Evolutionary conservation across 148 eudicot species (phyloP).

Genomic region (Selenicereus undatus): DNA sequence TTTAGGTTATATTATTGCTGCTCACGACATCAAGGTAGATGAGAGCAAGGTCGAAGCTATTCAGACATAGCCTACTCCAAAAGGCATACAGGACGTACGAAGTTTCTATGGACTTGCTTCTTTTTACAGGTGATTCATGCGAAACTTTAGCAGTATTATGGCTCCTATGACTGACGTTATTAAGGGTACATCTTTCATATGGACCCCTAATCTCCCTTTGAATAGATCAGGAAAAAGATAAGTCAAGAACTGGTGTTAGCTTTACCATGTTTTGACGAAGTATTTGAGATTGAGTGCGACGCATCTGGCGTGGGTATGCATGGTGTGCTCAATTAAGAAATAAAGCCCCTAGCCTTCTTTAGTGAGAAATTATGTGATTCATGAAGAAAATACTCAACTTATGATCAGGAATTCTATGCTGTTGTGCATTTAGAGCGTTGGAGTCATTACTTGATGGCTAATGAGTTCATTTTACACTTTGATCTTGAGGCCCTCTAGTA

Average conservation of each 20-base stretch:
- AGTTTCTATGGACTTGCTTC: background rate
- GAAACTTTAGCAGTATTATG: background rate
- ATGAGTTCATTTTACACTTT: no score
- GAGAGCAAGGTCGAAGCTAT: background rate
- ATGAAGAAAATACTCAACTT: no score
- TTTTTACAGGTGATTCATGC: background rate
- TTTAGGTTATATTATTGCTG: background rate
- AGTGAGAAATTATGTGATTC: constrained; percentile 12
- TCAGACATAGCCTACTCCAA: background rate
- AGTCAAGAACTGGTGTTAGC: background rate
- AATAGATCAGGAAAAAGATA: background rate
- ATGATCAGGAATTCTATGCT: constrained; percentile 20
- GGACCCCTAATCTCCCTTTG: background rate
- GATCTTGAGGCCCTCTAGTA: no score
- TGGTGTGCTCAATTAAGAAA: background rate
- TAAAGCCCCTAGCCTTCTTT: background rate
- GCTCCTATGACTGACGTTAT: background rate
- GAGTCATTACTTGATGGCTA: no score
- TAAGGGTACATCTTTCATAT: background rate
- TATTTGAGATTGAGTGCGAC: constrained; percentile 14
- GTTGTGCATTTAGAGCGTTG: no score
- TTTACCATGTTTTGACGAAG: background rate
- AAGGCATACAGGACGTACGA: background rate
- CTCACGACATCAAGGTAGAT: background rate
- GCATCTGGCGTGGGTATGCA: background rate